Percentiles rank a stretch among this genome's conserved stretches.
Evolutionary conservation across 768 basidiomycete genomes (phyloP).

Genomic region (Arthromyces matolae): DNA sequence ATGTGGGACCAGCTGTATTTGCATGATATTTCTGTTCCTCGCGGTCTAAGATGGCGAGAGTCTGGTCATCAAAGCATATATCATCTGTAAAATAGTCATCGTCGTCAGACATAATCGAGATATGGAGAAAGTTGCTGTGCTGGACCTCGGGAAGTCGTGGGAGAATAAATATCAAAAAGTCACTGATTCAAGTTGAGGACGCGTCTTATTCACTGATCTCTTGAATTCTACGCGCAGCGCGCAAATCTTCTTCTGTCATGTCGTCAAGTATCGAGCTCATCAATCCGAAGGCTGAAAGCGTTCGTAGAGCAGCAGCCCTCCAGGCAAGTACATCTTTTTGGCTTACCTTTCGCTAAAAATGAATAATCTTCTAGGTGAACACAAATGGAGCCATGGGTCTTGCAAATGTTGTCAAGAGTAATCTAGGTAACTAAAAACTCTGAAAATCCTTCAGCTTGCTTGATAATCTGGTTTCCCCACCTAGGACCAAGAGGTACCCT

Average conservation of each 20-base stretch:
- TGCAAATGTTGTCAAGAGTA: slow-evolving; percentile 94
- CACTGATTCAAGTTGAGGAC: slow-evolving; percentile 20
- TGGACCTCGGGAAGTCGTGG: slow-evolving; percentile 1
- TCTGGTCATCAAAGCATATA: slow-evolving; percentile 57
- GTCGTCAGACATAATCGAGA: slow-evolving; percentile 65
- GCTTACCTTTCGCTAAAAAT: slow-evolving; percentile 1
- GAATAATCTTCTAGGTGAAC: slow-evolving; percentile 61
- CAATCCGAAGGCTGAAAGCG: slow-evolving; percentile 94
- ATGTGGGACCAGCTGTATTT: slow-evolving; percentile 26
- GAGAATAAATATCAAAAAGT: not conserved
- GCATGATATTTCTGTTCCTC: slow-evolving; percentile 47
- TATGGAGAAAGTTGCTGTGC: no score
- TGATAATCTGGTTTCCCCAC: no score
- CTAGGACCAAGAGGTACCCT: slow-evolving; percentile 93
- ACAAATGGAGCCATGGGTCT: slow-evolving; percentile 95
- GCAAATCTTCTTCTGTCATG: slow-evolving; percentile 35
- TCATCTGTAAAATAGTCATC: slow-evolving; percentile 67
- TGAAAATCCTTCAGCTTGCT: slow-evolving; percentile 6
- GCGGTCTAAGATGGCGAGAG: slow-evolving; percentile 57
- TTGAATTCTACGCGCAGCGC: slow-evolving; percentile 21
- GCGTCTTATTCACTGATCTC: slow-evolving; percentile 19
- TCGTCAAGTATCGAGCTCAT: slow-evolving; percentile 88
- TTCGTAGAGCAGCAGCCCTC: slow-evolving; percentile 83
- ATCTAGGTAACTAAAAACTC: slow-evolving; percentile 69
- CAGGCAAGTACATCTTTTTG: slow-evolving; percentile 52